Conservation (phyloP, 495 filamentous ascomycete genomes). For the Xylona heveae region DNA sequence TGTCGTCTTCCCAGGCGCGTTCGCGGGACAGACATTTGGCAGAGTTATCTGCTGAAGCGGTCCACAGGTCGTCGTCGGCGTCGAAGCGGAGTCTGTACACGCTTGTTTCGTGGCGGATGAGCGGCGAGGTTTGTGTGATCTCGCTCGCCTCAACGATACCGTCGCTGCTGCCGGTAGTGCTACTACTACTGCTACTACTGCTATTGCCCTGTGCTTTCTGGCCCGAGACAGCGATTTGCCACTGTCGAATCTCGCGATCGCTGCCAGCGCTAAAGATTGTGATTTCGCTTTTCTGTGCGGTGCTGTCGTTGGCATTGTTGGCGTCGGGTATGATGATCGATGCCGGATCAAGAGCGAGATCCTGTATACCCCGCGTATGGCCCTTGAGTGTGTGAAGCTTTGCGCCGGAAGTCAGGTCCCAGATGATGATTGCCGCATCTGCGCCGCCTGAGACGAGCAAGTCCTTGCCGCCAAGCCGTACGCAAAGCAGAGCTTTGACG, state of each 20-base stretch:
- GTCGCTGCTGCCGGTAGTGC: constrained; percentile 5
- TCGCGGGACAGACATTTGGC: constrained; percentile 47
- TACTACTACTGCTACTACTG: background rate
- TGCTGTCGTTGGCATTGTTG: constrained; percentile 1
- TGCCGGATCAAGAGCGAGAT: constrained; percentile 53
- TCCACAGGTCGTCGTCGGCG: constrained; percentile 57
- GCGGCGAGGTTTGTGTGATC: constrained; percentile 20
- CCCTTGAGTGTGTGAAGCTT: constrained; percentile 55
- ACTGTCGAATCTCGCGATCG: constrained; percentile 64
- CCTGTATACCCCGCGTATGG: constrained; percentile 57
- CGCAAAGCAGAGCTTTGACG: constrained; percentile 48
- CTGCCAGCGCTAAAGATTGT: constrained; percentile 59
- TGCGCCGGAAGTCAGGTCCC: constrained; percentile 44
- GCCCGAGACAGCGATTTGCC: constrained; percentile 34
- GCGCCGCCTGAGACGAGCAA: constrained; percentile 68
- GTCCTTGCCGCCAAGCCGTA: constrained; percentile 20
- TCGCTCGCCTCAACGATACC: constrained; percentile 1
- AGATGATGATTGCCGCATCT: constrained; percentile 70
- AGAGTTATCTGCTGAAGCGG: constrained; percentile 69
- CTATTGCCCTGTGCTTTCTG: constrained; percentile 17
- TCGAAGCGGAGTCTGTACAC: constrained; percentile 61
- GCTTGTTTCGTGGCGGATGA: constrained; percentile 73
- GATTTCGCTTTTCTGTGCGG: constrained; percentile 17
- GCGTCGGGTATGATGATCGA: constrained; percentile 13
- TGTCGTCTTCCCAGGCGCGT: constrained; percentile 44